Percentiles rank a stretch among this genome's conserved stretches.
Conservation (phyloP, 495 filamentous ascomycete genomes). For the Penicillium psychrofluorescens region DNA sequence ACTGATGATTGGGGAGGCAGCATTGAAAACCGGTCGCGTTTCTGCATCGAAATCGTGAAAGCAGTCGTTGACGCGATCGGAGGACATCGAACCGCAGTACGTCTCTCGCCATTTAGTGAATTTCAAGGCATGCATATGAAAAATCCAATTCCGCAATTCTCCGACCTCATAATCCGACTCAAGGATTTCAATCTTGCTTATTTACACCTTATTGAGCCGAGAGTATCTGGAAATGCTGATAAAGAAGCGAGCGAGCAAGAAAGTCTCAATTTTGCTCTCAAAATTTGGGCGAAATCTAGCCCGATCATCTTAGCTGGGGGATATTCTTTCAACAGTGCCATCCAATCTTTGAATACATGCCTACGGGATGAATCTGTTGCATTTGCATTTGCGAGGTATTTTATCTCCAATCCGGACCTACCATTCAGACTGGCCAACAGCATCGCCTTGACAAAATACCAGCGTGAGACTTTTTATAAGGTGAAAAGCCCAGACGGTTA, state of each 20-base stretch:
- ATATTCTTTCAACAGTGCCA: constrained; percentile 37
- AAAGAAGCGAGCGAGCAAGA: no score
- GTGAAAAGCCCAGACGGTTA: constrained; percentile 41
- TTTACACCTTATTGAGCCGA: no score
- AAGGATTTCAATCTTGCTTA: no score
- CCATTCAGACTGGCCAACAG: constrained; percentile 48
- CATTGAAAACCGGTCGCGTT: constrained; percentile 41
- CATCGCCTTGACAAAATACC: constrained; percentile 43
- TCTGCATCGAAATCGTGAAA: constrained; percentile 38
- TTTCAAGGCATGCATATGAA: no score
- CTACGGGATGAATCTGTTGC: constrained; percentile 31
- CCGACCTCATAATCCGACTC: no score
- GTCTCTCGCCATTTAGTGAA: not conserved
- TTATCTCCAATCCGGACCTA: constrained; percentile 62
- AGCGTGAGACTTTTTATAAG: constrained; percentile 50
- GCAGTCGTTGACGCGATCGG: constrained; percentile 18
- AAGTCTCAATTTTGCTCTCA: no score
- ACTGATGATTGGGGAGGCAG: constrained; percentile 46
- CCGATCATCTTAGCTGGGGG: constrained; percentile 53
- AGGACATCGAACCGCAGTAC: constrained; percentile 28
- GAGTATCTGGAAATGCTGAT: no score
- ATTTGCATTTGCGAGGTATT: constrained; percentile 52
- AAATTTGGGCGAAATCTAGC: no score
- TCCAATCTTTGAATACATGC: no score
- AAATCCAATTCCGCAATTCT: no score